phyloP scores from a whole-genome alignment of 2,329 filamentous ascomycete species.

The Biscogniauxia sp. region DNA sequence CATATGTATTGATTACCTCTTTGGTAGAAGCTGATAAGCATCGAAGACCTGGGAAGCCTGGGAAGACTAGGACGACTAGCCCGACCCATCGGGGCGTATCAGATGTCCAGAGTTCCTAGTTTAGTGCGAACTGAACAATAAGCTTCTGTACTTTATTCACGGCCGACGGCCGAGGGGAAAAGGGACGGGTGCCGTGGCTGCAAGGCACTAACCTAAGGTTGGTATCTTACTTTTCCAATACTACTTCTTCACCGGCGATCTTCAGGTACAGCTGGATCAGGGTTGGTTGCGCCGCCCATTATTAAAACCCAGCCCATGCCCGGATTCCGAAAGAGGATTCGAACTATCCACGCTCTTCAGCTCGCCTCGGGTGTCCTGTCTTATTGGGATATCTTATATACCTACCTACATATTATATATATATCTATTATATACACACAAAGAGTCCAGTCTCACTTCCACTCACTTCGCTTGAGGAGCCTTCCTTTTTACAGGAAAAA shows the following conservation, averaged over 20 bases:
- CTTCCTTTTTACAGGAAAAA: background rate
- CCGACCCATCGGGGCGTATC: background rate
- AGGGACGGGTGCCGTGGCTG: slow-evolving; percentile 12
- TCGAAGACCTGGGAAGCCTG: too few relatives aligned
- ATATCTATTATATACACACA: slow-evolving; percentile 18
- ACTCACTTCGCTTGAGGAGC: background rate
- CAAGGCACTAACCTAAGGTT: slow-evolving; percentile 25
- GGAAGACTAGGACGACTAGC: too few relatives aligned
- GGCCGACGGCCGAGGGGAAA: background rate
- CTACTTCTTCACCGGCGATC: slow-evolving; percentile 17
- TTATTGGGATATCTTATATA: slow-evolving; percentile 5
- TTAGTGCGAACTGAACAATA: slow-evolving; percentile 5
- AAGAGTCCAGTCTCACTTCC: slow-evolving; percentile 7
- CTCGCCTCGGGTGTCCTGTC: background rate
- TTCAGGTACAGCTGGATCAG: slow-evolving; percentile 28
- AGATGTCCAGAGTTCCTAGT: background rate
- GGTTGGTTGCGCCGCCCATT: slow-evolving; percentile 1
- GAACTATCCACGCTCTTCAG: background rate
- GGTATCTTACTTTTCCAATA: slow-evolving; percentile 4
- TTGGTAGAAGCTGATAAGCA: background rate
- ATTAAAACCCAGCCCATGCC: slow-evolving; percentile 13
- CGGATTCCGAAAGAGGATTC: background rate
- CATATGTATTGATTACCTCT: background rate
- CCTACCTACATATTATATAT: slow-evolving; percentile 5
- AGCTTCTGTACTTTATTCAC: background rate